A percentile compares a stretch with the other conserved stretches of the same genome.
These are phyloP conservation scores for Russula vinacea DNA, from an alignment of 768 basidiomycete species.

Conservation along the genomic window DNA sequence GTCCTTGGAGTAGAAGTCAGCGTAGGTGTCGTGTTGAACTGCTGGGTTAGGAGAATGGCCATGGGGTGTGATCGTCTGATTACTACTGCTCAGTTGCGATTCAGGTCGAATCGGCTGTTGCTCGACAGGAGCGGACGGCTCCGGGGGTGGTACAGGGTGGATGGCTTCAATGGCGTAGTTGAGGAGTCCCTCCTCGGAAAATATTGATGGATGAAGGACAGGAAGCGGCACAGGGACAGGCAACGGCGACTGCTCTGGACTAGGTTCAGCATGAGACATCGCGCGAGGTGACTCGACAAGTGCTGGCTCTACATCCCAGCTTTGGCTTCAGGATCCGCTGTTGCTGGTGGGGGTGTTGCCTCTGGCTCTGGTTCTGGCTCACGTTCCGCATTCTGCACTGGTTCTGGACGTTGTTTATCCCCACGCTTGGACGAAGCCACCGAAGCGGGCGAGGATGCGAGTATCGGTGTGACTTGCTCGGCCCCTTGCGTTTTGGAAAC, in stretches of 20 bases:
- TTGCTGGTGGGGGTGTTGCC: not conserved
- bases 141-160: conserved; percentile 15
- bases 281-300: conserved; percentile 6
- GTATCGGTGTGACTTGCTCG: conserved; percentile 4
- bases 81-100: conserved; percentile 18
- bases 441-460: not conserved
- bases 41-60: conserved; percentile 2
- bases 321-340: conserved; percentile 11
- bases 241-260: conserved; percentile 15
- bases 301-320: not conserved
- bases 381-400: not conserved
- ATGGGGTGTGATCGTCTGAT: conserved; percentile 21
- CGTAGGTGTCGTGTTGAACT: conserved; percentile 21
- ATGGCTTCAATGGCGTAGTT: conserved; percentile 20
- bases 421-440: conserved; percentile 15
- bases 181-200: conserved; percentile 25
- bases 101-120: conserved; percentile 6
- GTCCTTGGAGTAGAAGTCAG: conserved; percentile 26
- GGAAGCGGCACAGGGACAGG: conserved; percentile 26
- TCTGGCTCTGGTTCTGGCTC: not conserved
- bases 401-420: conserved; percentile 13
- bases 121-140: not conserved
- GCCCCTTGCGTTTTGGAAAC: conserved; percentile 14
- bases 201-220: conserved; percentile 21
- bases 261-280: conserved; percentile 4